Percentiles rank a stretch among this genome's conserved stretches.
Conservation (phyloP, 2,329 filamentous ascomycete genomes). For the Diplocarpon rosae region DNA sequence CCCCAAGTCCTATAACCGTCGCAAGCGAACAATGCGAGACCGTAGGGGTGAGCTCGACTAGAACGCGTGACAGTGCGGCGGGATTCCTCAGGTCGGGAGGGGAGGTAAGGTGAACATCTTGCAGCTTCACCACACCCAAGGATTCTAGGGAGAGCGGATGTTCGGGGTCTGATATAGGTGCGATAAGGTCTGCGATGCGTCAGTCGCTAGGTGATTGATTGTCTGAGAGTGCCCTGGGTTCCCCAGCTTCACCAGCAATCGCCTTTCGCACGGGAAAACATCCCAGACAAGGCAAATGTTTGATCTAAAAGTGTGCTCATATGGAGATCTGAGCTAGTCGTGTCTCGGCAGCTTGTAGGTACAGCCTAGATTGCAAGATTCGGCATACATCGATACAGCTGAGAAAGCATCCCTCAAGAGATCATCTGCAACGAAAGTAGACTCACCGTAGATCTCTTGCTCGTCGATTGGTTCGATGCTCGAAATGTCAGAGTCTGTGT, state of each 20-base stretch:
- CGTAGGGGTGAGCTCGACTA: slow-evolving; percentile 87
- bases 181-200: slow-evolving; percentile 66
- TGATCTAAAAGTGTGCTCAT: too few relatives aligned
- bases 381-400: too few relatives aligned
- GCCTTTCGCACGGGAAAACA: background rate
- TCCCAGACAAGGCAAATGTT: background rate
- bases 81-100: slow-evolving; percentile 44
- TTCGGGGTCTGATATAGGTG: slow-evolving; percentile 90
- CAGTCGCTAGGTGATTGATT: slow-evolving; percentile 29
- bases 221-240: slow-evolving; percentile 3
- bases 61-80: slow-evolving; percentile 57
- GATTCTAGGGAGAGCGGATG: slow-evolving; percentile 90
- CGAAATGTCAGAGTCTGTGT: slow-evolving; percentile 39
- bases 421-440: background rate
- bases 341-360: background rate
- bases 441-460: slow-evolving; percentile 85
- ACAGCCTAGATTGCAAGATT: too few relatives aligned
- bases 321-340: slow-evolving; percentile 1
- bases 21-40: slow-evolving; percentile 95
- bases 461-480: slow-evolving; percentile 80
- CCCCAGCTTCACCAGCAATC: slow-evolving; percentile 2
- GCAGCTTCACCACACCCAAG: slow-evolving; percentile 89
- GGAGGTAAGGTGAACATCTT: slow-evolving; percentile 72
- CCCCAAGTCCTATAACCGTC: slow-evolving; percentile 89
- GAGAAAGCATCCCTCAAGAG: too few relatives aligned